Evolutionary conservation across 768 basidiomycete species (phyloP).

Genomic region (Suillus decipiens): DNA sequence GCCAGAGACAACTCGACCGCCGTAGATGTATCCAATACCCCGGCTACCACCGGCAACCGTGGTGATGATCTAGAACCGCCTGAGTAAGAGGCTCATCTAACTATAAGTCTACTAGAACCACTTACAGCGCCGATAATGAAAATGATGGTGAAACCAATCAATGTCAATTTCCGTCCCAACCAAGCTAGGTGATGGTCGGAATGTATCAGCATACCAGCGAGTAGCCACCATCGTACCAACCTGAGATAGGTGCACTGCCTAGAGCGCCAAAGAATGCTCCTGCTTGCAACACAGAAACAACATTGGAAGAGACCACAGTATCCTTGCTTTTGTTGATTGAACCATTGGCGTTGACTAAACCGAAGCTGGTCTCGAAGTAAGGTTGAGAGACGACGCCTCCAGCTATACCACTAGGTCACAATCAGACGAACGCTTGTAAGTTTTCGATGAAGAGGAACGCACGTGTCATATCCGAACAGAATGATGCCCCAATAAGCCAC

Average conservation of each 20-base stretch:
- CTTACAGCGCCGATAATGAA: conserved; percentile 73
- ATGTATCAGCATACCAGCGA: background rate
- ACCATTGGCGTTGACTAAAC: conserved; percentile 50
- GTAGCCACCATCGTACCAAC: conserved; percentile 38
- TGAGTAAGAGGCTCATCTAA: background rate
- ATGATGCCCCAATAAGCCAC: conserved; percentile 78
- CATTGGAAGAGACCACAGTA: conserved; percentile 71
- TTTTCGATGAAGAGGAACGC: conserved; percentile 18
- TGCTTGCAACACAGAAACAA: conserved; percentile 86
- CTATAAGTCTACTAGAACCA: background rate
- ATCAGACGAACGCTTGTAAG: background rate
- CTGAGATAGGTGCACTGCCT: conserved; percentile 66
- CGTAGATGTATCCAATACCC: conserved; percentile 72
- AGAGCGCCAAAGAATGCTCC: conserved; percentile 90
- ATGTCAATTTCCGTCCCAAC: conserved; percentile 66
- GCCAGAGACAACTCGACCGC: conserved; percentile 78
- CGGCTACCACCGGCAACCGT: conserved; percentile 59
- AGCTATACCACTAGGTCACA: conserved; percentile 51
- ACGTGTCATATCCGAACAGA: conserved; percentile 84
- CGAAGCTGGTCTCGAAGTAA: conserved; percentile 67
- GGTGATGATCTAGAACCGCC: conserved; percentile 56
- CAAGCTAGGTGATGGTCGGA: conserved; percentile 39
- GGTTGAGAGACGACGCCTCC: conserved; percentile 67
- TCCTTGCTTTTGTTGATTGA: conserved; percentile 36
- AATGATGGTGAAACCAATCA: conserved; percentile 60